Percentiles rank a stretch among this genome's conserved stretches.
Conservation (phyloP, 495 filamentous ascomycete genomes). For the Hypoxylon cercidicola region DNA sequence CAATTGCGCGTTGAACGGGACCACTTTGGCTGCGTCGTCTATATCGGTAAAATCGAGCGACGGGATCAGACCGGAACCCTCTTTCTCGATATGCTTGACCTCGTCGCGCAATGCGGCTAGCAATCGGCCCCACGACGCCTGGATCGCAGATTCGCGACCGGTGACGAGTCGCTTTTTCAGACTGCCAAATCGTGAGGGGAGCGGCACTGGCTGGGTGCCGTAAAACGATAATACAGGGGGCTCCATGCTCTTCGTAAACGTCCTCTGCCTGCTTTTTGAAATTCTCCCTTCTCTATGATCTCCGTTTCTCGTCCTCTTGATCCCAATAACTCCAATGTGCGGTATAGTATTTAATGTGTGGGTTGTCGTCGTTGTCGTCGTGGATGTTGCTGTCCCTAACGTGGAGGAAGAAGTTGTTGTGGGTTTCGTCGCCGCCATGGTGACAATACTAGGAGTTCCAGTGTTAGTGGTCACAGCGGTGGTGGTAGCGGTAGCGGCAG, state of each 20-base stretch:
- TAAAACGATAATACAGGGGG: conserved; percentile 81
- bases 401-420: conserved; percentile 21
- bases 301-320: conserved; percentile 43
- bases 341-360: conserved; percentile 14
- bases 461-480: conserved; percentile 22
- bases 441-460: conserved; percentile 6
- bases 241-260: conserved; percentile 63
- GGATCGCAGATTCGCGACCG: conserved; percentile 73
- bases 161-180: conserved; percentile 74
- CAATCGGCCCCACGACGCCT: conserved; percentile 77
- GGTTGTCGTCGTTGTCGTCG: conserved; percentile 26
- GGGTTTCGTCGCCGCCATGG: conserved; percentile 36
- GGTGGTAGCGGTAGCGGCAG: conserved; percentile 35
- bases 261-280: conserved; percentile 45
- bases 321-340: conserved; percentile 40
- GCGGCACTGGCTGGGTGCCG: conserved; percentile 75
- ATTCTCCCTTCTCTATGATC: conserved; percentile 45
- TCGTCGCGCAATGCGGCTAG: conserved; percentile 67
- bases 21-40: conserved; percentile 58
- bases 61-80: conserved; percentile 66
- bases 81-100: conserved; percentile 62
- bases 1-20: conserved; percentile 63
- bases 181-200: conserved; percentile 80
- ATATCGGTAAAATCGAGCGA: conserved; percentile 72
- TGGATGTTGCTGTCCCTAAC: conserved; percentile 19